Percentiles rank a stretch among this genome's conserved stretches.
Conservation (phyloP, 2,329 filamentous ascomycete species). For the Botryotinia calthae region DNA sequence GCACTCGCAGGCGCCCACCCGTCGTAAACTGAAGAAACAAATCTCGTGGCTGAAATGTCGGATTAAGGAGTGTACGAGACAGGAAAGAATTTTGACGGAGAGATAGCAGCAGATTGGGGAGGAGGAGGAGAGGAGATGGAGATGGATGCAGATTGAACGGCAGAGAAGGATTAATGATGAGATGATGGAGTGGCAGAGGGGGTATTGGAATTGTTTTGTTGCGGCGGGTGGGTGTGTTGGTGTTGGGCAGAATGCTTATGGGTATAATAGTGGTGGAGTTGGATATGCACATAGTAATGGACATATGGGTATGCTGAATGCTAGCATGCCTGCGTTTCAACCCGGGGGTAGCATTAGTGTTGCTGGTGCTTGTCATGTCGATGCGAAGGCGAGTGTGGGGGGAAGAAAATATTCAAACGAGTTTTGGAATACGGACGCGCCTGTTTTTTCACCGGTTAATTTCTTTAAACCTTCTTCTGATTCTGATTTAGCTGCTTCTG, state of each 20-base stretch:
- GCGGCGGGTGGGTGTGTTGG: background rate
- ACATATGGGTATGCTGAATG: background rate
- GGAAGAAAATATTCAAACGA: background rate
- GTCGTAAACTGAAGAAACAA: conserved; percentile 40
- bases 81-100: conserved; percentile 47
- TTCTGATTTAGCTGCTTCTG: background rate
- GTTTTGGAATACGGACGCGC: background rate
- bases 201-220: background rate
- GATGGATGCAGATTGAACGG: conserved; percentile 30
- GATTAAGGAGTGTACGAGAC: conserved; percentile 46
- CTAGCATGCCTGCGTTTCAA: background rate
- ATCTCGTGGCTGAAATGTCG: conserved; percentile 44
- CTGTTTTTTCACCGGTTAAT: background rate
- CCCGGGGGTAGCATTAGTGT: background rate
- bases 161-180: conserved; percentile 4
- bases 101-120: conserved; percentile 53
- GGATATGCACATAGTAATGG: background rate
- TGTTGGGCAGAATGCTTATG: background rate
- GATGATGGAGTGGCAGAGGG: background rate
- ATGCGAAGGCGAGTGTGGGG: background rate
- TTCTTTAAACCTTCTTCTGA: background rate
- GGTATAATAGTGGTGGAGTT: background rate
- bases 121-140: conserved; percentile 48
- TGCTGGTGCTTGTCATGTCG: background rate
- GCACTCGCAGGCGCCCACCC: background rate